Evolutionary conservation across 1,284 basidiomycete genomes (phyloP).

Genomic region (Bjerkandera adusta): DNA sequence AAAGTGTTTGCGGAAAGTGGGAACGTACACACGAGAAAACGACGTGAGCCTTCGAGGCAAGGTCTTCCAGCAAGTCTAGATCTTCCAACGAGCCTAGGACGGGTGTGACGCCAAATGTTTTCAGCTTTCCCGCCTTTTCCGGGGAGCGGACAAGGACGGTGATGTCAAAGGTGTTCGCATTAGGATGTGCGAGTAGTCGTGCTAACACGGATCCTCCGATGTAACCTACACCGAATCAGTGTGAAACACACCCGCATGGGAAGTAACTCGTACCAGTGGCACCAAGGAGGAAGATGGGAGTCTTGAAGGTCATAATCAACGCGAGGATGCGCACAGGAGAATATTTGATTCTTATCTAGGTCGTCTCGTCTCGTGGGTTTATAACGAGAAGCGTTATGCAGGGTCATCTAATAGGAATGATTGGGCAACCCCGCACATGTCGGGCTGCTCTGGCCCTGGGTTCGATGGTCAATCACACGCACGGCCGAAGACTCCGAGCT

Average conservation of each 20-base stretch:
- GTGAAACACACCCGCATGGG: not conserved
- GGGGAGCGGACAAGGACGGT: conserved; percentile 39
- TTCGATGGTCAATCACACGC: no score
- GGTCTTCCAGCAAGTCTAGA: conserved; percentile 14
- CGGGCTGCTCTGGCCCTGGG: no score
- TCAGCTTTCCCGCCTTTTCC: conserved; percentile 40
- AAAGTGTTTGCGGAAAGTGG: no score
- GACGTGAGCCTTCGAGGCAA: conserved; percentile 19
- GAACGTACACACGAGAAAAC: conserved; percentile 18
- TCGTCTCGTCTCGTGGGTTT: no score
- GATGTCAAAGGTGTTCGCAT: conserved; percentile 33
- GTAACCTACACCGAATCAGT: conserved; percentile 30
- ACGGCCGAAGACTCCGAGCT: no score
- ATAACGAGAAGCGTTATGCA: no score
- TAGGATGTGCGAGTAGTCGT: conserved; percentile 37
- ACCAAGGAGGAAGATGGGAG: conserved; percentile 38
- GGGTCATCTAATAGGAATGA: no score
- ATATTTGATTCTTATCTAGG: no score
- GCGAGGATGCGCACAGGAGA: no score
- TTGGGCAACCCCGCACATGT: no score
- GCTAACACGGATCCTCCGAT: conserved; percentile 42
- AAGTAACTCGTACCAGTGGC: conserved; percentile 33
- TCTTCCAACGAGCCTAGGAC: conserved; percentile 23
- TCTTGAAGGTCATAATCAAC: conserved; percentile 1
- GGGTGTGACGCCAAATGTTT: conserved; percentile 31